Evolutionary conservation across 2,329 filamentous ascomycete genomes (phyloP).

Genomic region (Sordariomycetes sp.): DNA sequence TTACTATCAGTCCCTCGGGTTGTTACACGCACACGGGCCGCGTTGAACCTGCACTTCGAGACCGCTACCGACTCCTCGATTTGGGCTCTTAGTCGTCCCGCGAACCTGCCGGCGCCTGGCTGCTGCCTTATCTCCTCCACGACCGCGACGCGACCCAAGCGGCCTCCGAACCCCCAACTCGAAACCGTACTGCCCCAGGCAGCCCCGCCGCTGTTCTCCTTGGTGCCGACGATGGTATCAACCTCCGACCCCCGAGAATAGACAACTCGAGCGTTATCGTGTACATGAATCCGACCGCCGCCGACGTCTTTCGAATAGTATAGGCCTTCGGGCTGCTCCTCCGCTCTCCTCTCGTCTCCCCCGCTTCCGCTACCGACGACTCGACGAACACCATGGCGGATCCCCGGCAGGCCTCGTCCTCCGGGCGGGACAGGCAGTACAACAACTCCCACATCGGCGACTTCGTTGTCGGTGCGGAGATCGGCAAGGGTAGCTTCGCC

Average conservation of each 20-base stretch:
- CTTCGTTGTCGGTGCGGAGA: slow-evolving; percentile 75
- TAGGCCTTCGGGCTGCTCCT: slow-evolving; percentile 21
- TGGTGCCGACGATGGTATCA: background rate
- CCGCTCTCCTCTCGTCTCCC: background rate
- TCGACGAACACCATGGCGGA: slow-evolving; percentile 6
- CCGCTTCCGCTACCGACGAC: background rate
- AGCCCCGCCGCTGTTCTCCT: background rate
- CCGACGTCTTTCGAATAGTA: slow-evolving; percentile 19
- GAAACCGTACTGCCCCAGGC: background rate
- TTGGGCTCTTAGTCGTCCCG: background rate
- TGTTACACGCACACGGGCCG: slow-evolving; percentile 2
- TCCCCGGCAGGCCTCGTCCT: slow-evolving; percentile 3
- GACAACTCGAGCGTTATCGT: slow-evolving; percentile 10
- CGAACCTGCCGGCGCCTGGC: background rate
- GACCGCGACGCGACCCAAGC: background rate
- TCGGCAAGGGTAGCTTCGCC: slow-evolving; percentile 95
- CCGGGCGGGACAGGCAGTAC: slow-evolving; percentile 1
- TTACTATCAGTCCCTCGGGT: background rate
- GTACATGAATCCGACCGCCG: slow-evolving; percentile 25
- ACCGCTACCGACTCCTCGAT: background rate
- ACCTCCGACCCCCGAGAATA: background rate
- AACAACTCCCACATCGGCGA: slow-evolving; percentile 40
- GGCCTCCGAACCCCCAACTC: background rate
- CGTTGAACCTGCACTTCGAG: background rate
- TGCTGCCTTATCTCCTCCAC: slow-evolving; percentile 1